Base-by-base conservation (phyloP, 208 protist genomes). In the Crithidia expoeki region DNA sequence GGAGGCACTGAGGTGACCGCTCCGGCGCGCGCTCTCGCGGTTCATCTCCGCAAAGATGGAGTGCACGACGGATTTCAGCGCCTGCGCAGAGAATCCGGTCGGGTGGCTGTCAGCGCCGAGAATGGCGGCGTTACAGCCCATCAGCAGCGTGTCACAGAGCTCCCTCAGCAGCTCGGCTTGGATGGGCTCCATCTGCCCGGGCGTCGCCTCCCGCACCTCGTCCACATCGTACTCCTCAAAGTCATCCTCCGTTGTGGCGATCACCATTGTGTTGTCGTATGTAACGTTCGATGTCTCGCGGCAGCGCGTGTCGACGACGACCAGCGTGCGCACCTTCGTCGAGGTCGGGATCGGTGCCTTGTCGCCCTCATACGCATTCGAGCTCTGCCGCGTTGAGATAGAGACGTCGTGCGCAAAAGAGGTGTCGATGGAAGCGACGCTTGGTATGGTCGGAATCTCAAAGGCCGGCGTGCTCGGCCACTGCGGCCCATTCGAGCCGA, bases 181-280 rank as follows among this genome's bases (percentile, higher is more conserved):
- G 38, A 90, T 67, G 50, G 38, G 36, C 57, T 83, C 61, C 42
- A 44, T 52, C 72, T 69, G 57, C 42, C 40, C 40, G 16, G 65
- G 53, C 34, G 61, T 30, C 50, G 81, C 59, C 80, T 91, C 86
- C 40, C 46, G 34, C 61, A 94, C 85, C 77, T 94, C 86, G 59
- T 94, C 89, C 55, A 94, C 86, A 38, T 89, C 82, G 68, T 92
- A 92, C 71, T 90, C 84, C 72, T 90, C 81, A 59, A 90, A 87
- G 64, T 89, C 85, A 50, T 92, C 84, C 61, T 89, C 71, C 28
- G 76, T 83, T 7, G 79, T 92, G 50, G 81, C 81, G 58, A 92
- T 84, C 42, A 92, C 72, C 46, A 86, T 73, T 9, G 69, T 85
- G 66, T 80, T 83, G 60, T 92, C 85, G 67, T 82, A 84, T 16